Evolutionary conservation across 2,329 filamentous ascomycete species (phyloP).

Genomic region (Fusarium lateritium): DNA sequence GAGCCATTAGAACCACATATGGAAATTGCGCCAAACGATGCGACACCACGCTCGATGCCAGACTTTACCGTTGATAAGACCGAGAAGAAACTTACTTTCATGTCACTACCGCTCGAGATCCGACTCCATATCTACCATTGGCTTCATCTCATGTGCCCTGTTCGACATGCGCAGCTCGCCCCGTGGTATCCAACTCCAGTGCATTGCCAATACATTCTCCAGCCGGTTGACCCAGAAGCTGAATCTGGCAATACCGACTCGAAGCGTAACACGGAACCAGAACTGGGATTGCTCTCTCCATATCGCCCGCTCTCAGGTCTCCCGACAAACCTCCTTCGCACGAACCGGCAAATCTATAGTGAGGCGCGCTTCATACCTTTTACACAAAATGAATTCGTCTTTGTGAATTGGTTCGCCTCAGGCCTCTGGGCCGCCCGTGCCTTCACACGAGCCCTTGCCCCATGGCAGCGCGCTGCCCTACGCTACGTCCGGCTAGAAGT

Average conservation of each 20-base stretch:
- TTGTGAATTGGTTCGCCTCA: conserved; percentile 62
- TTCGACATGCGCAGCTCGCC: conserved; percentile 57
- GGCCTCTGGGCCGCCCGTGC: conserved; percentile 59
- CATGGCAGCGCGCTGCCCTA: conserved; percentile 61
- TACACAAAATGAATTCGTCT: conserved; percentile 61
- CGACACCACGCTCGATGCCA: conserved; percentile 19
- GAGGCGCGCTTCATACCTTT: conserved; percentile 61
- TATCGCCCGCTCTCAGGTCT: conserved; percentile 57
- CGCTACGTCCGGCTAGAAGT: conserved; percentile 61
- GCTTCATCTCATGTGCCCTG: conserved; percentile 57
- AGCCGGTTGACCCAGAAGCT: conserved; percentile 24
- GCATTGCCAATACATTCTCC: conserved; percentile 53
- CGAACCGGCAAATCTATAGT: conserved; percentile 59
- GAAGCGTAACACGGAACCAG: not conserved
- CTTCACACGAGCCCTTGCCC: conserved; percentile 53
- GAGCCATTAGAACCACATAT: conserved; percentile 16
- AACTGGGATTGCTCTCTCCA: conserved; percentile 49
- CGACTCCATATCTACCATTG: conserved; percentile 63
- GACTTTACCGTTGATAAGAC: conserved; percentile 6
- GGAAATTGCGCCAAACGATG: conserved; percentile 16
- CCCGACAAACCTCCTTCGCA: conserved; percentile 57
- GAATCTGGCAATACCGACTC: not conserved
- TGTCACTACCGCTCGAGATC: conserved; percentile 61
- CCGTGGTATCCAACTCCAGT: conserved; percentile 58
- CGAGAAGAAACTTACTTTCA: conserved; percentile 27